These are phyloP conservation scores for Meyerozyma smithsonii DNA, from an alignment of 1,139 yeast species.

Conservation along the genomic window DNA sequence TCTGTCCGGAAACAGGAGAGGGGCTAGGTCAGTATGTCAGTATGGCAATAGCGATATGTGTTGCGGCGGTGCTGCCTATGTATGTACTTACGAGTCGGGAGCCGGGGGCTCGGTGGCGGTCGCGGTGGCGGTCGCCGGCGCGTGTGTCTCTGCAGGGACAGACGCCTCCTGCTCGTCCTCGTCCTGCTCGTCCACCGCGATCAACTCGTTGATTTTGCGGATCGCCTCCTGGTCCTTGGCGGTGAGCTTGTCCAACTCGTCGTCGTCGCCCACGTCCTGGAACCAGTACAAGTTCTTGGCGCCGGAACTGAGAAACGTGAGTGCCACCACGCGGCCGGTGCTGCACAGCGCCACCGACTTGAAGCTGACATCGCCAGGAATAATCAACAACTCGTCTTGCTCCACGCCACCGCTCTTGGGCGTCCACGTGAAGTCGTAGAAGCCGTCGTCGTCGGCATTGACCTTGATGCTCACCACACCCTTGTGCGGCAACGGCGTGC, in stretches of 20 bases:
- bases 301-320: slow-evolving; percentile 79
- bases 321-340: slow-evolving; percentile 81
- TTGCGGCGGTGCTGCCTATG: slow-evolving; percentile 3
- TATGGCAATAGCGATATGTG: no score
- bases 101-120: slow-evolving; percentile 7
- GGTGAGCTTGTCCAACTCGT: slow-evolving; percentile 57
- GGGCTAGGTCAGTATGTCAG: slow-evolving; percentile 4
- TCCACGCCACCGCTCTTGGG: slow-evolving; percentile 40
- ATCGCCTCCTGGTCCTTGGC: slow-evolving; percentile 55
- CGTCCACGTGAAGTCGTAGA: slow-evolving; percentile 40
- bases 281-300: slow-evolving; percentile 87
- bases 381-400: slow-evolving; percentile 67
- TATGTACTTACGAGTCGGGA: slow-evolving; percentile 5
- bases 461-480: slow-evolving; percentile 69
- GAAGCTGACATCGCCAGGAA: slow-evolving; percentile 93
- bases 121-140: slow-evolving; percentile 11
- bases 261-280: slow-evolving; percentile 72
- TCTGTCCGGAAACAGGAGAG: slow-evolving; percentile 19
- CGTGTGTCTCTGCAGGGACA: no score
- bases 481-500: slow-evolving; percentile 73
- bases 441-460: slow-evolving; percentile 49
- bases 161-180: slow-evolving; percentile 40
- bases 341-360: slow-evolving; percentile 67
- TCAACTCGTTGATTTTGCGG: slow-evolving; percentile 49
- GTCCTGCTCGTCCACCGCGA: slow-evolving; percentile 43